Evolutionary conservation across 106 monocot species (phyloP), one percentile per base, ranked within the genome.

Genomic region (Dioscorea alata): DNA sequence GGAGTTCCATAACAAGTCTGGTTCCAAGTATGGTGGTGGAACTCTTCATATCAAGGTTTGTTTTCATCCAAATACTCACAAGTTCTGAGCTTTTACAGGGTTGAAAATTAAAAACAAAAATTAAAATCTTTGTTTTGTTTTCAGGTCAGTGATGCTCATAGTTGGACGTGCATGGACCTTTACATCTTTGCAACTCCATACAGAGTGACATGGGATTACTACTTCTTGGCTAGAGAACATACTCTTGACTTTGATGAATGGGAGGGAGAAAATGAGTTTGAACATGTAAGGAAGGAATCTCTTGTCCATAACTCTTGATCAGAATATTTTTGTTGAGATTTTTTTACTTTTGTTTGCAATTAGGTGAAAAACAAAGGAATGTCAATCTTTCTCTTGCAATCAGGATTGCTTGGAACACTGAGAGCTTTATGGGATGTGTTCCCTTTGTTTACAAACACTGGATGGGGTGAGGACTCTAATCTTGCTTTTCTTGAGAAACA

Each of bases 351-450:
- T 42, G 42, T 42, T 73, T 35, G 52, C 48, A 61, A 54, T 61
- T 61, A 95, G 95, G 95, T 95, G 57, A 91, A 86, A 63, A 32
- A 76, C 53, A 79, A 85, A n/a, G 95, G 95, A 57, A 58, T 91
- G 0, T 85, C 84, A 15, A 81, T 83, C 14, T 90, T 97, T 66
- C 83, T 92, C 12, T 89, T 97, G 97, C 71, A 81, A 69, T 92
- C 92, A 16, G 97, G 97, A 23, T 89, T 84, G 85, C 34, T 97
- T 31, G 97, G 97, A 57, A 92, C 92, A 49, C 83, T 97, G 54
- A 71, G 68, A 74, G 92, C 97, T 71, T 76, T 97, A 42, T 89
- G 92, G 92, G 92, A 92, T 71, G 92, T 97, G 18, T 97, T 87
- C 66, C 92, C 97, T n/a, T 75, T 97, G 53, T 92, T 97, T 57